A percentile compares a stretch with the other conserved stretches of the same genome.
phyloP scores from a whole-genome alignment of 2,329 filamentous ascomycete genomes.

The Myriosclerotinia curreyana region DNA sequence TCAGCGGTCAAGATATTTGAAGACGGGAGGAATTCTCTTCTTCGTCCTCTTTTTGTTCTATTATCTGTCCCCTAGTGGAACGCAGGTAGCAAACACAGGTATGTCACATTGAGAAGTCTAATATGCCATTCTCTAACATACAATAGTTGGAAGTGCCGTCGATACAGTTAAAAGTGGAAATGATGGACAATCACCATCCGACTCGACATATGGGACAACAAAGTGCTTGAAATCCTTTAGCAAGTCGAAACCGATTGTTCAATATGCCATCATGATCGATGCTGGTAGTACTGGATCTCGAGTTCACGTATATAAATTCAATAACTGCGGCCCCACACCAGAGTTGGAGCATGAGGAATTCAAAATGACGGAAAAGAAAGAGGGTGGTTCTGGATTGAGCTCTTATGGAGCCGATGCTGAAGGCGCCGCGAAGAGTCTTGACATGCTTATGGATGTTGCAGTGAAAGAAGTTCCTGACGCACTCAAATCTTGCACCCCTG shows the following conservation, averaged over 20 bases:
- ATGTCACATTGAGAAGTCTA: slow-evolving; percentile 3
- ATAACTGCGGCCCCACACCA: slow-evolving; percentile 94
- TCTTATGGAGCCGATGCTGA: slow-evolving; percentile 83
- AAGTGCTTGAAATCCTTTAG: slow-evolving; percentile 82
- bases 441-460: slow-evolving; percentile 82
- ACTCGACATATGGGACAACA: slow-evolving; percentile 63
- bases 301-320: slow-evolving; percentile 98
- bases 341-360: slow-evolving; percentile 92
- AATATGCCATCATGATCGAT: slow-evolving; percentile 98
- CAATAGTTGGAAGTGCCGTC: slow-evolving; percentile 28
- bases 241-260: slow-evolving; percentile 86
- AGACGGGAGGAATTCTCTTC: slow-evolving; percentile 61
- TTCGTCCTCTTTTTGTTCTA: slow-evolving; percentile 60
- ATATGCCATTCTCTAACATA: slow-evolving; percentile 10
- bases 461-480: slow-evolving; percentile 81
- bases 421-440: slow-evolving; percentile 84
- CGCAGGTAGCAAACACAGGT: slow-evolving; percentile 35
- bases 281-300: slow-evolving; percentile 96
- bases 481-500: slow-evolving; percentile 84
- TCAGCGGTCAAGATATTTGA: slow-evolving; percentile 63
- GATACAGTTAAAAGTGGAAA: slow-evolving; percentile 26
- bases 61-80: slow-evolving; percentile 59
- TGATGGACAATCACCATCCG: slow-evolving; percentile 53
- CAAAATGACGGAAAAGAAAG: slow-evolving; percentile 84
- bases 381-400: slow-evolving; percentile 72